Base-by-base conservation (phyloP, 164 flowering plant species). In the Dillenia suffruticosa region DNA sequence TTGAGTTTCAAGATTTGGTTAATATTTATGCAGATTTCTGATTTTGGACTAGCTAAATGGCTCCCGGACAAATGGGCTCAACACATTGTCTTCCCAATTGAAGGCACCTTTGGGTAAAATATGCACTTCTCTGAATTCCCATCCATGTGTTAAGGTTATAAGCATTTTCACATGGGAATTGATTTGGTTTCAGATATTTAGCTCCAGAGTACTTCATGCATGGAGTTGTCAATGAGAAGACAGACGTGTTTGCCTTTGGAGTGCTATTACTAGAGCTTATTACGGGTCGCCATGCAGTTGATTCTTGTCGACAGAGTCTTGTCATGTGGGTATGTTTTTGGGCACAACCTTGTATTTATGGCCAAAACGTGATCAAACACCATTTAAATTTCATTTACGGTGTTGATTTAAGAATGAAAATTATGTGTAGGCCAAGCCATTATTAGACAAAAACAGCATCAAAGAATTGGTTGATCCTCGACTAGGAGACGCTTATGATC, bases 181-280 rank as follows among this genome's bases (percentile, higher is more conserved):
- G 43, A 22, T 16, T 48, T 68, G 63, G 16, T 56, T 47, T 19
- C 72, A 94, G 99, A 22, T 92, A 95, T 64, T 69, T 95, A 74
- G 87, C 99, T 51, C 99, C 99, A 0, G 99, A 95, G 47, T 95
- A 92, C 56, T 92, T 92, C 65, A 92, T 92, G 94, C 97, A 95
- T 50, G 99, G 99, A 12, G 79, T 95, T 44, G 89, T 85, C 0
- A 77, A 92, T 65, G 99, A 92, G 75, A 95, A 90, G 79, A 89
- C 94, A 0, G 99, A 95, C 72, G 96, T 95, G 4, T 95, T 95
- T 71, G 90, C 99, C 0, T 95, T 72, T 65, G 99, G 99, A 16
- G 99, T 95, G 63, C 56, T 95, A 55, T 64, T 95, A 15, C 71
- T 95, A 56, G 99, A 95, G 84, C 78, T 95, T 63, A 81, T 95